Evolutionary conservation across 352 stramenopile species (phyloP), one percentile per base, ranked within the genome.

Genomic region (Elongisporangium prolatum): DNA sequence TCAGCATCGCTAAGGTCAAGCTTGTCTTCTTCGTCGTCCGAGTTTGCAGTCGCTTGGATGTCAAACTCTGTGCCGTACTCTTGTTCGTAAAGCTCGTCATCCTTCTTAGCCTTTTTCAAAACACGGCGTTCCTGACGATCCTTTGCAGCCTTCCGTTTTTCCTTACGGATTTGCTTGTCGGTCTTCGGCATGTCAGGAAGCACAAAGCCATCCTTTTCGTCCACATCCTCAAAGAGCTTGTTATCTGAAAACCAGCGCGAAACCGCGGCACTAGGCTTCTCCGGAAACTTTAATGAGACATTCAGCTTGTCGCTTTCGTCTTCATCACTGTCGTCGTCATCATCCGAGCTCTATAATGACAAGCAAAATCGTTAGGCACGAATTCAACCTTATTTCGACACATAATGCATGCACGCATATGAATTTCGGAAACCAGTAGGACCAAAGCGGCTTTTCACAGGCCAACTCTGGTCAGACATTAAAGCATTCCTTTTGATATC

Each of bases 131-230:
- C 92, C 54, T 98, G 81, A 1, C 94, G 85, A 9, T 97, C 89
- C 55, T 88, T 86, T 0, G 92, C 94, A 54, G 98, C 98, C 59
- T 98, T 89, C 17, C 97, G 86, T 70, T 99, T 99, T 44, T 98
- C 93, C 52, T 98, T 90, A 28, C 98, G 96, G 58, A 98, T 95
- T 65, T 99, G 83, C 68, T 99, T 99, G 61, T 99, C 98, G 0
- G 97, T 99, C 73, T 98, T 98, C 0, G 97, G 97, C 90, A 99
- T 99, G 10, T 86, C 83, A 0, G 79, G 71, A 10, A 54, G 48
- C 49, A 67, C 63, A 10, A 69, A 17, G 0, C 63, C 63, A 2
- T 89, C 73, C 47, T 85, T 84, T 1, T 88, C 71, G 2, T 88
- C 75, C 2, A 93, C 79, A 11, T 77, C 77, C 0, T 91, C 81